Conservation (phyloP, 2,329 filamentous ascomycete species). For the Colletotrichum navitas region DNA sequence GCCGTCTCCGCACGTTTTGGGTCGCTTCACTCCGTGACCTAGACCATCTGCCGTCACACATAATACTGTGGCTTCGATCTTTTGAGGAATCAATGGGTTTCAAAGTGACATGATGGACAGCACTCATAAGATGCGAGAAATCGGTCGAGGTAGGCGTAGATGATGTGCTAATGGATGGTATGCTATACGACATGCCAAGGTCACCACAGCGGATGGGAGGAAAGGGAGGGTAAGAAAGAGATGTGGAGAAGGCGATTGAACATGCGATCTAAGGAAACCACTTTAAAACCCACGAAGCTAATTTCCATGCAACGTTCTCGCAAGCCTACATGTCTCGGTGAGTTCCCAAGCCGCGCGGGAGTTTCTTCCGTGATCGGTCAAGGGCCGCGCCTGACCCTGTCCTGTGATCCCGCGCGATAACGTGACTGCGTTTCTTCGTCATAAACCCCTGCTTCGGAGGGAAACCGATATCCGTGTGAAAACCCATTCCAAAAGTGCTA, state of each 20-base stretch:
- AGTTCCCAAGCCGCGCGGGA: constrained; percentile 34
- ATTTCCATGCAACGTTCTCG: constrained; percentile 31
- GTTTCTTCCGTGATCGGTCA: constrained; percentile 18
- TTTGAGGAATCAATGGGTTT: not conserved
- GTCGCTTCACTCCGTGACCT: not conserved
- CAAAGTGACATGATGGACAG: not conserved
- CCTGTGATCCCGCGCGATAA: constrained; percentile 37
- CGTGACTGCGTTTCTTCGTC: constrained; percentile 41
- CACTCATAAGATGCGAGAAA: not conserved
- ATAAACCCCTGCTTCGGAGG: constrained; percentile 30
- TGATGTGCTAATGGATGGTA: constrained; percentile 2
- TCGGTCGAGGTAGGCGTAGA: not conserved
- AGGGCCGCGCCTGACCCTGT: constrained; percentile 33
- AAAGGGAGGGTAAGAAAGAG: not conserved
- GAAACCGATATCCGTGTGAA: constrained; percentile 36
- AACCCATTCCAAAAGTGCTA: constrained; percentile 40
- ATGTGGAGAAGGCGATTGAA: constrained; percentile 21
- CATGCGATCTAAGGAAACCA: constrained; percentile 37
- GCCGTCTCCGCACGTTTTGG: constrained; percentile 15
- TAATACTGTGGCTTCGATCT: not conserved
- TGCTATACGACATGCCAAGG: constrained; percentile 14
- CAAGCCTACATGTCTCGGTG: constrained; percentile 37
- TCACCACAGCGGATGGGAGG: constrained; percentile 8
- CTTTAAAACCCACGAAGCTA: constrained; percentile 23
- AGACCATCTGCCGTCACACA: not conserved